Base-by-base conservation (phyloP, 345 rosid species). In the Ricinus communis region DNA sequence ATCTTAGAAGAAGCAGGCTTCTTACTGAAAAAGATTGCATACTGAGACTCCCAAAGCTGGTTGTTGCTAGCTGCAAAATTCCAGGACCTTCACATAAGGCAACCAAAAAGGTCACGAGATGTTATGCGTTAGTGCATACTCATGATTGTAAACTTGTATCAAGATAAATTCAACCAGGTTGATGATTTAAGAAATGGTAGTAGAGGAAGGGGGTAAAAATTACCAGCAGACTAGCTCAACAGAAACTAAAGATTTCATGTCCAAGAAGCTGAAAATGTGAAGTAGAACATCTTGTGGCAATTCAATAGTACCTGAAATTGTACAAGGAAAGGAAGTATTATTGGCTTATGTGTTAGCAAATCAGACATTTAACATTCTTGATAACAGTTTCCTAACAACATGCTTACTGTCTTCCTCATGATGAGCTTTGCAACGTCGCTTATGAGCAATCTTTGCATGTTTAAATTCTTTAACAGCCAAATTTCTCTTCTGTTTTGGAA, bases 401-500 rank as follows among this genome's bases (percentile, higher is more conserved):
- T 27, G 13, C 13, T 16, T 69, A 89, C 94, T 82, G 38, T 71
- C 74, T 70, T 74, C 80, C 74, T 85, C 79, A 59, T 50, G 81
- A 53, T 45, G 80, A n/a, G 81, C 73, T 76, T 86, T 94, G 55
- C 62, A 25, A n/a, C 73, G 80, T 74, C 92, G 87, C 77, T 83
- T 90, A 22, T 71, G 82, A 66, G 92, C 90, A 75, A 94, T 88
- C 78, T 78, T 90, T 6, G 98, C 92, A 27, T 82, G 90, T 80
- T 86, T 94, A 75, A 84, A 88, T 82, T 91, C 93, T 19, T 77
- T 76, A 62, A 87, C 68, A 31, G 89, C 93, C 69, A 84, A 65
- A 73, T 74, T 90, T 77, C 81, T 94, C 86, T 87, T 91, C 83
- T 94, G 97, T 85, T 94, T 94, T 0, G 97, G 98, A 65, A 94